Base-by-base conservation (phyloP, 148 eudicot species). In the Dysphania ambrosioides region DNA sequence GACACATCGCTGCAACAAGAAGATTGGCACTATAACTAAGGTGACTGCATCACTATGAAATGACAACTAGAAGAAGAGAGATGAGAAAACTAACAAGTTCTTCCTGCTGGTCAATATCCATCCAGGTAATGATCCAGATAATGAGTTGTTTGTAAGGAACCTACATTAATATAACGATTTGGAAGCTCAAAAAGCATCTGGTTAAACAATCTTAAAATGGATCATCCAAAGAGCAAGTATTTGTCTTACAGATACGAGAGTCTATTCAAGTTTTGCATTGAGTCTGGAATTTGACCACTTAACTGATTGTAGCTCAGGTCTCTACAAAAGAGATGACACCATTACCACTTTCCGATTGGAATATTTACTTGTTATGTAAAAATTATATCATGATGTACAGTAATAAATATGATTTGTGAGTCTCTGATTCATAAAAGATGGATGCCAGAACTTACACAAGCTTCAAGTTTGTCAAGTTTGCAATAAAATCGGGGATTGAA, bases 1-100 rank as follows among this genome's bases (percentile, higher is more conserved):
- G 96, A 90, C 75, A 90, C 10, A 79, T 93, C 97, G n/a, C 97
- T 93, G 90, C 83, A 78, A 41, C 26, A 71, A 38, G 49, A 55
- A 38, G 11, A 62, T 10, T 21, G 35, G 63, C 36, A 51, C 49
- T 53, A 51, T 51, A 27, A 41, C 15, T 24, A 0, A 7, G 6
- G 49, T n/a, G 32, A 21, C 21, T 31, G 12, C 58, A 29, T 1
- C 30, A 21, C 21, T 7, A 35, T 15, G 2, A 63, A 35, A 11
- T 32, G 13, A 51, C 23, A 38, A 3, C 62, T 10, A 29, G n/a
- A 23, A 8, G 41, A 72, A 26, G n/a, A 21, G 42, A 68, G 24
- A 59, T 70, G 58, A 59, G 10, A 55, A 18, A 68, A 77, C 92
- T 79, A 15, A 88, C 92, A 80, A 74, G 36, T 65, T 34, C 0